Conservation (phyloP, 1,284 basidiomycete species). For the Marasmius tenuissimus region DNA sequence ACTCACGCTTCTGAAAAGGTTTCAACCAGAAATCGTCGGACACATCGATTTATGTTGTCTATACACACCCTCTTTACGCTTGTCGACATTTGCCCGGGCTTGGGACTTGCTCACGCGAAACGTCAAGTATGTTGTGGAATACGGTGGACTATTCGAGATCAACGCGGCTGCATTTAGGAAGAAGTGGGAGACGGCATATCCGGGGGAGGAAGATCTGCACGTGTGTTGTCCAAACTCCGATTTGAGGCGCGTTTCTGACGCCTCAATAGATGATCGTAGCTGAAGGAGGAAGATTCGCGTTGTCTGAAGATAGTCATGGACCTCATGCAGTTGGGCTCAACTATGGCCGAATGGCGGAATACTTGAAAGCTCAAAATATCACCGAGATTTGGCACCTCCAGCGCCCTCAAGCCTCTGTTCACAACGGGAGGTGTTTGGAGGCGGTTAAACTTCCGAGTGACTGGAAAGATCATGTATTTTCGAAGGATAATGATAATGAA, state of each 20-base stretch:
- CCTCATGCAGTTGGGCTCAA: constrained; percentile 87
- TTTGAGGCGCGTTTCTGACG: background rate
- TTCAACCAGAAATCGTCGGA: constrained; percentile 88
- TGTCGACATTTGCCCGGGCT: constrained; percentile 56
- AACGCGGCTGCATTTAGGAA: constrained; percentile 94
- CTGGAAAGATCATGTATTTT: constrained; percentile 63
- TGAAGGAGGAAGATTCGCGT: constrained; percentile 71
- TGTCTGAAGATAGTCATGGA: constrained; percentile 97
- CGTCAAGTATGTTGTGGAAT: constrained; percentile 70
- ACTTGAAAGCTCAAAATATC: constrained; percentile 66
- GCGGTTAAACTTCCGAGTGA: constrained; percentile 44
- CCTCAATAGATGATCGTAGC: constrained; percentile 62
- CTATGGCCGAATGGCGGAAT: constrained; percentile 68
- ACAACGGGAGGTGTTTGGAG: constrained; percentile 45
- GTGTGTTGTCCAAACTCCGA: constrained; percentile 34
- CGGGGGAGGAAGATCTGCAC: constrained; percentile 73
- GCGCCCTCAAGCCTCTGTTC: constrained; percentile 33
- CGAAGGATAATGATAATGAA: constrained; percentile 29
- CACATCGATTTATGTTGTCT: constrained; percentile 92
- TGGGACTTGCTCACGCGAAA: constrained; percentile 78
- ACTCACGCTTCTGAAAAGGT: constrained; percentile 62
- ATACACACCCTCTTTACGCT: constrained; percentile 61
- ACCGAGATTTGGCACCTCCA: constrained; percentile 71
- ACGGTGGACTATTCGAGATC: constrained; percentile 93
- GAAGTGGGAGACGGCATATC: constrained; percentile 86